These are phyloP conservation scores for Talaromyces islandicus DNA, from an alignment of 2,329 filamentous ascomycete species.

Conservation along the genomic window DNA sequence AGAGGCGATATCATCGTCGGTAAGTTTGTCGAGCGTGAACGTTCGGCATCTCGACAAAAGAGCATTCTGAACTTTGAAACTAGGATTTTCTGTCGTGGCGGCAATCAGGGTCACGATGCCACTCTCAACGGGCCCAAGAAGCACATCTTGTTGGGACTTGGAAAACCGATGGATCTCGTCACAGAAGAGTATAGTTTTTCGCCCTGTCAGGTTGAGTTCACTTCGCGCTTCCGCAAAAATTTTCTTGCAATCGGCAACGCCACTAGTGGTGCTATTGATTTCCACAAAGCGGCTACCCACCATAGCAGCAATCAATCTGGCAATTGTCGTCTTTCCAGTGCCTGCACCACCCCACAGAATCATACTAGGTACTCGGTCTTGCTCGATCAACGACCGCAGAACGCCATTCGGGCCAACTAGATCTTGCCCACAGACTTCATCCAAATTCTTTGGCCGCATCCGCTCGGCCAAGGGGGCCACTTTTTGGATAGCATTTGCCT, in stretches of 20 bases:
- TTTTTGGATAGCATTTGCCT: constrained; percentile 57
- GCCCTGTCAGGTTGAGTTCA: constrained; percentile 72
- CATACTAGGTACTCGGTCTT: constrained; percentile 85
- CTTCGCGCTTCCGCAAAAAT: constrained; percentile 78
- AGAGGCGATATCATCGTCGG: constrained; percentile 61
- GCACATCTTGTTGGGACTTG: constrained; percentile 91
- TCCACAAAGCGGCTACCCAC: constrained; percentile 86
- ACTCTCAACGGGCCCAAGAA: constrained; percentile 83
- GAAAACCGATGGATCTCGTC: constrained; percentile 93
- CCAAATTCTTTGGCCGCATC: constrained; percentile 78
- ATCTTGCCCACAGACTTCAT: constrained; percentile 87
- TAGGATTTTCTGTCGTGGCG: constrained; percentile 94
- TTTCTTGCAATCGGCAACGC: constrained; percentile 87
- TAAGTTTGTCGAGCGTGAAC: constrained; percentile 75
- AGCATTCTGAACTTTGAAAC: constrained; percentile 84
- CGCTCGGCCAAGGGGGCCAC: constrained; percentile 85
- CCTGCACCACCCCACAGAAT: constrained; percentile 65
- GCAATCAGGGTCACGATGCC: constrained; percentile 89
- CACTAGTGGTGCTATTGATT: constrained; percentile 87
- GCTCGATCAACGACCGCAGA: constrained; percentile 77
- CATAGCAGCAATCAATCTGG: constrained; percentile 76
- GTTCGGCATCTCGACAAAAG: constrained; percentile 84
- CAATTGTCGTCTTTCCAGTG: constrained; percentile 62
- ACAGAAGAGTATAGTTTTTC: constrained; percentile 94
- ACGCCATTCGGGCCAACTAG: constrained; percentile 82